Conservation (phyloP, 352 stramenopile genomes). For the Phytophthora crassamura region DNA sequence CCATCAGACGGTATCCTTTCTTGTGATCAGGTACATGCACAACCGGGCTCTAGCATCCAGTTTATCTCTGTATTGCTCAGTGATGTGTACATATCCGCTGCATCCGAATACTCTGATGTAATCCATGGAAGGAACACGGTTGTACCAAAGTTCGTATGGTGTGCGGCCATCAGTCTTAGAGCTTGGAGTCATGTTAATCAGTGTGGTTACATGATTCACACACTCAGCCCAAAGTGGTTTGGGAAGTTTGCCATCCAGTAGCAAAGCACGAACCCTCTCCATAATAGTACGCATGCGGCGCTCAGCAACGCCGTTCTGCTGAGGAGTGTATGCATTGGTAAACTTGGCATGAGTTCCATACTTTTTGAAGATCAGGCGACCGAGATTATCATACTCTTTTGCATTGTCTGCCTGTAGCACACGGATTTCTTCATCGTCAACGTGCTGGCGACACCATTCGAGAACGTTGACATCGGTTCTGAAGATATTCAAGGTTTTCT, state of each 20-base stretch:
- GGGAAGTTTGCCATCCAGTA: slow-evolving; percentile 8
- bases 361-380: background rate
- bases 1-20: slow-evolving; percentile 9
- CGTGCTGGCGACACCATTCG: background rate
- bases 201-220: slow-evolving; percentile 11
- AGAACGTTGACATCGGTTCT: background rate
- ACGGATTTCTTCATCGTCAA: slow-evolving; percentile 1
- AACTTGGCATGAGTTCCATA: slow-evolving; percentile 23
- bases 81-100: slow-evolving; percentile 5
- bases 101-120: slow-evolving; percentile 15
- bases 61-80: slow-evolving; percentile 7
- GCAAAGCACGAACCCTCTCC: slow-evolving; percentile 1
- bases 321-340: slow-evolving; percentile 14
- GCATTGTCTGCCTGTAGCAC: slow-evolving; percentile 2
- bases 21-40: slow-evolving; percentile 12
- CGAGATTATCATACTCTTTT: slow-evolving; percentile 15
- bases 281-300: slow-evolving; percentile 10
- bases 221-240: slow-evolving; percentile 13
- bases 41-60: too few species aligned
- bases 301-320: slow-evolving; percentile 15
- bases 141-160: slow-evolving; percentile 10
- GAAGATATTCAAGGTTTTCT: slow-evolving; percentile 9
- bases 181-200: slow-evolving; percentile 17
- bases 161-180: background rate
- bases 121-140: slow-evolving; percentile 1